Conservation (phyloP, 805 yeast genomes). For the Ogataea neopini region DNA sequence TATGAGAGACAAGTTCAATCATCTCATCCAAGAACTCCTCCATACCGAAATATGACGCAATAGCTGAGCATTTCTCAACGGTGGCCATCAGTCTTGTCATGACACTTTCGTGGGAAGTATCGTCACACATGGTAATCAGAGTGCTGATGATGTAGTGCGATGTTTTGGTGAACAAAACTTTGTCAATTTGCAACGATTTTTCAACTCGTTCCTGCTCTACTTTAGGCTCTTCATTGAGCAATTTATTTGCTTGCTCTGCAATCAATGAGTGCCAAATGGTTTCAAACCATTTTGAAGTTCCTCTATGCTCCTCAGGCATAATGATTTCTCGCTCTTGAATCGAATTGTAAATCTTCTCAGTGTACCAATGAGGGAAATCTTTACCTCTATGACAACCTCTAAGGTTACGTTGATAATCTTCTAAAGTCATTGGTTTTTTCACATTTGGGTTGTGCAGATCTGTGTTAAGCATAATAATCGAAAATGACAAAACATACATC, state of each 20-base stretch:
- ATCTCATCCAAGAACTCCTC: slow-evolving; percentile 62
- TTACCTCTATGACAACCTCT: slow-evolving; percentile 73
- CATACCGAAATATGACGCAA: slow-evolving; percentile 67
- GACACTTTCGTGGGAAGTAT: slow-evolving; percentile 88
- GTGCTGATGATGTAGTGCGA: slow-evolving; percentile 71
- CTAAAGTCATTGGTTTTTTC: slow-evolving; percentile 86
- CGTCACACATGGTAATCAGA: slow-evolving; percentile 74
- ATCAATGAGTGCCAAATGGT: slow-evolving; percentile 77
- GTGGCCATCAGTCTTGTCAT: slow-evolving; percentile 85
- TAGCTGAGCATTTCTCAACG: slow-evolving; percentile 78
- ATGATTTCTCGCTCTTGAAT: slow-evolving; percentile 86
- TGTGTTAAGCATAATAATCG: slow-evolving; percentile 91
- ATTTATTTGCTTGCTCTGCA: slow-evolving; percentile 43
- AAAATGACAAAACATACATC: slow-evolving; percentile 85
- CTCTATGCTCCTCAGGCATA: slow-evolving; percentile 97
- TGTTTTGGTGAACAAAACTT: slow-evolving; percentile 62
- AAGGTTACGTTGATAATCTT: slow-evolving; percentile 75
- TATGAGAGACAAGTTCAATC: slow-evolving; percentile 61
- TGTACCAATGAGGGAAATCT: slow-evolving; percentile 85
- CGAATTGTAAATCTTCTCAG: slow-evolving; percentile 76
- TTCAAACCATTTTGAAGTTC: slow-evolving; percentile 89
- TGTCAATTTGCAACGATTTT: slow-evolving; percentile 59
- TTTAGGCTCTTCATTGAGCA: slow-evolving; percentile 16
- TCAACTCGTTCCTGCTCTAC: slow-evolving; percentile 16
- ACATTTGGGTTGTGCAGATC: slow-evolving; percentile 93